Evolutionary conservation across 164 flowering plant genomes (phyloP), one percentile per base, ranked within the genome.

Genomic region (Piper betle): DNA sequence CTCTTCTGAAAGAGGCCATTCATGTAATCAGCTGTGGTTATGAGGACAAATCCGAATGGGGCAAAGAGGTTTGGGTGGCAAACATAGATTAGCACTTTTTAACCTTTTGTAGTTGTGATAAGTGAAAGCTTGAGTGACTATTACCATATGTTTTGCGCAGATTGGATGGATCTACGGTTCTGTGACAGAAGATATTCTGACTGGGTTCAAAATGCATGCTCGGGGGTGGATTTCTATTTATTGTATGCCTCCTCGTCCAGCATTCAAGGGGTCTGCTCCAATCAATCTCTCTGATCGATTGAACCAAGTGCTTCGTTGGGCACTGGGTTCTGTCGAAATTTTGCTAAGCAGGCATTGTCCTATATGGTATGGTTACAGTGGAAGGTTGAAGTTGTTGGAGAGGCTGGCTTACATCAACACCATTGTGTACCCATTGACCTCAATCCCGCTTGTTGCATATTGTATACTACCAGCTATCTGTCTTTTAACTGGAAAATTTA

Each of bases 91-190:
- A 58, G 18, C 6, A 2, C 3, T 5, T 40, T 39, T 39, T 38
- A 4, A 38, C 18, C 41, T 39, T 37, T 37, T 39, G 4, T 3
- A 58, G 16, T 15, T 57, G 4, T 37, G n/a, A 11, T 37, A 6
- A 55, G 9, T 58, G 17, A n/a, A 54, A 10, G 17, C 6, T 54
- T 9, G 6, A 42, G 39, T 19, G 6, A 16, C 25, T 55, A n/a
- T 64, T 64, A 55, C 55, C 41, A 38, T 38, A 59, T 52, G 19
- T 6, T 67, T 33, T 57, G 9, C 53, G n/a, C 80, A 92, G 98
- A 85, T 89, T 80, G 98, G 98, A 55, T 92, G 98, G 98, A 92
- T 92, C 56, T 92, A 89, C 65, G 96, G 98, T 56, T 92, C 97
- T 40, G 97, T 93, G 63, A 93, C 98, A 9, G 98, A 93, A 78